Conservation (phyloP, 345 rosid species). For the Citrus mangshanensis region DNA sequence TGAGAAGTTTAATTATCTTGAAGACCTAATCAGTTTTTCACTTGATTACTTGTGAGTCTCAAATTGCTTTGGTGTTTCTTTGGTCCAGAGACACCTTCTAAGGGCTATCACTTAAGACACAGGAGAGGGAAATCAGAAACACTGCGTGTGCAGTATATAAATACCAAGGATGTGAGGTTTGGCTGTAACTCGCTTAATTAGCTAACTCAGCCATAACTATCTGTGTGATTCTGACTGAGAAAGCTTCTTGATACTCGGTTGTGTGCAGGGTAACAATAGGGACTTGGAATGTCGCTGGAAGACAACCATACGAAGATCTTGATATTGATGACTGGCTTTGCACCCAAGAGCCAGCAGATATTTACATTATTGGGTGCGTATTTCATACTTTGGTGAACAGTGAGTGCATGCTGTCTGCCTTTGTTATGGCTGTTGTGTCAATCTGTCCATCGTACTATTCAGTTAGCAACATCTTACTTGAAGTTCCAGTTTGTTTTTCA, state of each 20-base stretch:
- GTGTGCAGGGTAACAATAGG: slow-evolving; percentile 67
- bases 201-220: background rate
- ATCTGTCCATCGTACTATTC: background rate
- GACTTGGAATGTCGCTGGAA: slow-evolving; percentile 99
- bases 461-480: background rate
- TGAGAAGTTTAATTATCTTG: background rate
- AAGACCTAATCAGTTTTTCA: background rate
- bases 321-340: slow-evolving; percentile 89
- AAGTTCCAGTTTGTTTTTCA: background rate
- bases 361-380: slow-evolving; percentile 80
- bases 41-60: slow-evolving; percentile 1
- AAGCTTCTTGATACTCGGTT: slow-evolving; percentile 1
- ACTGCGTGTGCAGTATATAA: slow-evolving; percentile 85
- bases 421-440: background rate
- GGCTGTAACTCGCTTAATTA: slow-evolving; percentile 16
- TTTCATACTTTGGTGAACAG: background rate
- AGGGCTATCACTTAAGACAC: slow-evolving; percentile 52
- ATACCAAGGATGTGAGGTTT: slow-evolving; percentile 85
- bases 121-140: slow-evolving; percentile 97
- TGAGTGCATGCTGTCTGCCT: background rate
- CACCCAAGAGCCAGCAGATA: slow-evolving; percentile 74
- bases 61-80: slow-evolving; percentile 9
- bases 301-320: slow-evolving; percentile 65
- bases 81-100: slow-evolving; percentile 43
- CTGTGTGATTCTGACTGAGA: background rate